Base-by-base conservation (phyloP, 2,329 filamentous ascomycete species). In the Hymenoscyphus fructigenus region DNA sequence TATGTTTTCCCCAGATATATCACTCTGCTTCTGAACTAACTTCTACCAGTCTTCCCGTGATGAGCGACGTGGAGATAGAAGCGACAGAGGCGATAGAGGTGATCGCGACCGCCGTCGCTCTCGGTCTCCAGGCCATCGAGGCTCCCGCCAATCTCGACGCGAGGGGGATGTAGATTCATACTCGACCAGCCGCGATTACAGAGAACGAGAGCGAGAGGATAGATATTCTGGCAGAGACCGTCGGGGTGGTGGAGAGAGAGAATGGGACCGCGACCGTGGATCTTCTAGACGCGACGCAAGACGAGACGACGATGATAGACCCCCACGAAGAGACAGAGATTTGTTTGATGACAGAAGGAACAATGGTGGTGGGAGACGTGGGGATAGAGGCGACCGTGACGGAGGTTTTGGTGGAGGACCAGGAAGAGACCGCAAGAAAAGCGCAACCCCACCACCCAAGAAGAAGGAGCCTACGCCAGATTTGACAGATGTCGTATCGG, bases 391-490 rank as follows among this genome's bases (percentile, higher is more conserved):
- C 66, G 75, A 80, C 28, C 77, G 81, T 56, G 76, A 78, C 62
- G 75, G 72, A 62, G 80, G 80, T 64, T 81, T 84, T 66, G 81
- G 80, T 57, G 81, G 83, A 38, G 78, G 81, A 67, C 81, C 82
- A 56, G 76, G 79, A 68, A 75, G 78, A 65, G 81, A 82, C 50
- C 79, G 83, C 36, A 82, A 86, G 70, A 80, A 83, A 72, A 96
- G 91, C 74, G 87, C 90, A 20, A 91, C 89, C 56, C 91, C 93
- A 44, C 91, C 91, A 32, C 88, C 88, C 10, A 96, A 96, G 82
- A 95, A 94, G 81, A 90, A 92, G 77, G 95, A 99, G 78, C 92
- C 95, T 7, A 99, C 95, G 0, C 96, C 95, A 41, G 96, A 99
- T 77, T 82, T 99, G 75, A 96, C 93, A 66, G 88, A 96, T 74